A percentile compares a stretch with the other conserved stretches of the same genome.
Evolutionary conservation across 1,284 basidiomycete species (phyloP).

Genomic region (Calocybe gambosa): DNA sequence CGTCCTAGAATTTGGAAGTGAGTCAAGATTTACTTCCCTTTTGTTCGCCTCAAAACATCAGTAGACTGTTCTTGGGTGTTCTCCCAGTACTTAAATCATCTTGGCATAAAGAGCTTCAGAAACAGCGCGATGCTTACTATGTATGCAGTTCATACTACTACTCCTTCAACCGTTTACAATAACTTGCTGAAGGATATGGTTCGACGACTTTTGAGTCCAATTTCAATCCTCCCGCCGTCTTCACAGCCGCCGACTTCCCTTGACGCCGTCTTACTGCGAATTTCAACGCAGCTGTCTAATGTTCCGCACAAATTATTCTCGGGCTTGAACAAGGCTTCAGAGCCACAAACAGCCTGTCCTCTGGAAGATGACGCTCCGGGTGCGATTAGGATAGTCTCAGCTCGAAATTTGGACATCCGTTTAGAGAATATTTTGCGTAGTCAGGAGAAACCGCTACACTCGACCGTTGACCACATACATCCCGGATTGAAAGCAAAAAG

Average conservation of each 20-base stretch:
- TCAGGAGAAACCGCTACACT: slow-evolving; percentile 13
- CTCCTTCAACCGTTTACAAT: too few species aligned
- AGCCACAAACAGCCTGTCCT: slow-evolving; percentile 40
- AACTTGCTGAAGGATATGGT: slow-evolving; percentile 53
- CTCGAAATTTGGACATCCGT: slow-evolving; percentile 48
- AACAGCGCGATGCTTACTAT: slow-evolving; percentile 66
- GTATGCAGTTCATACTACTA: slow-evolving; percentile 32
- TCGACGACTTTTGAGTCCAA: slow-evolving; percentile 51
- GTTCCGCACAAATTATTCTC: slow-evolving; percentile 48
- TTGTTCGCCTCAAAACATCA: slow-evolving; percentile 3
- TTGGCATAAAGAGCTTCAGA: slow-evolving; percentile 52
- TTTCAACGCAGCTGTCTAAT: slow-evolving; percentile 51
- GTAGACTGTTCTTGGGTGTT: slow-evolving; percentile 57
- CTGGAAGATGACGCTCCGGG: slow-evolving; percentile 46
- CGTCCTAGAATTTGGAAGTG: slow-evolving; percentile 71
- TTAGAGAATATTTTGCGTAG: slow-evolving; percentile 38
- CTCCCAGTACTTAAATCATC: slow-evolving; percentile 49
- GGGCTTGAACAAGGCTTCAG: slow-evolving; percentile 47
- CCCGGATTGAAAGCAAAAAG: slow-evolving; percentile 32
- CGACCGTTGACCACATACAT: slow-evolving; percentile 46
- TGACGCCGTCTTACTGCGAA: slow-evolving; percentile 45
- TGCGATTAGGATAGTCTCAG: slow-evolving; percentile 42
- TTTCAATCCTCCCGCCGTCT: slow-evolving; percentile 43
- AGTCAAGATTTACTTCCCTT: slow-evolving; percentile 20
- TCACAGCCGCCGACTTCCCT: slow-evolving; percentile 33